Evolutionary conservation across 108 stramenopile species (phyloP).

Genomic region (Thalassiosira profunda): DNA sequence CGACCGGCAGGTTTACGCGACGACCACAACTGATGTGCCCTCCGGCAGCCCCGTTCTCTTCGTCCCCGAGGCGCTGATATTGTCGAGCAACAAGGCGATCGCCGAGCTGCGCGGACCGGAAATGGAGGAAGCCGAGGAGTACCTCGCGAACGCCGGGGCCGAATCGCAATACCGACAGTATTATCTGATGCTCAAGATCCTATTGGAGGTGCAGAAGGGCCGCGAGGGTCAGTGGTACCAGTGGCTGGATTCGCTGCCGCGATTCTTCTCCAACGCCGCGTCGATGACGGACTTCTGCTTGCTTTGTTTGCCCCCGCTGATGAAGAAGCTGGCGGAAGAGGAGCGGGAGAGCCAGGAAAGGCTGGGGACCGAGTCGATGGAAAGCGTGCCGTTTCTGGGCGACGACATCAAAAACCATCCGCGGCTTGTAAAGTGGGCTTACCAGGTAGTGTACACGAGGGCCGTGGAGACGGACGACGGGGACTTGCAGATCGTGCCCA

Average conservation of each 20-base stretch:
- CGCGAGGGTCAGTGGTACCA: slow-evolving; percentile 1
- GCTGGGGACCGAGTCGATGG: too few species aligned
- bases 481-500: slow-evolving; percentile 51
- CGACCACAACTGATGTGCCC: slow-evolving; percentile 5
- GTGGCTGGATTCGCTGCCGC: slow-evolving; percentile 28
- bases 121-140: neutral
- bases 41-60: slow-evolving; percentile 12
- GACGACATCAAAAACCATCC: slow-evolving; percentile 26
- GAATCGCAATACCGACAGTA: slow-evolving; percentile 12
- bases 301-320: slow-evolving; percentile 20
- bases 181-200: slow-evolving; percentile 15
- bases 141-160: neutral
- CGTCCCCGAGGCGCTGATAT: slow-evolving; percentile 3
- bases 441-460: slow-evolving; percentile 34
- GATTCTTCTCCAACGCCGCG: slow-evolving; percentile 15
- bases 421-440: slow-evolving; percentile 17
- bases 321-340: neutral
- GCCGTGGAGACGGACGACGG: slow-evolving; percentile 19
- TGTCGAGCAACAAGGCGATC: neutral
- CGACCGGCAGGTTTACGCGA: neutral
- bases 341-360: too few species aligned
- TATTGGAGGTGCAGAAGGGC: slow-evolving; percentile 22
- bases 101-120: slow-evolving; percentile 7
- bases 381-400: slow-evolving; percentile 20
- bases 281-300: slow-evolving; percentile 26